Evolutionary conservation across 768 basidiomycete species (phyloP).

Genomic region (Podaxis sp.): DNA sequence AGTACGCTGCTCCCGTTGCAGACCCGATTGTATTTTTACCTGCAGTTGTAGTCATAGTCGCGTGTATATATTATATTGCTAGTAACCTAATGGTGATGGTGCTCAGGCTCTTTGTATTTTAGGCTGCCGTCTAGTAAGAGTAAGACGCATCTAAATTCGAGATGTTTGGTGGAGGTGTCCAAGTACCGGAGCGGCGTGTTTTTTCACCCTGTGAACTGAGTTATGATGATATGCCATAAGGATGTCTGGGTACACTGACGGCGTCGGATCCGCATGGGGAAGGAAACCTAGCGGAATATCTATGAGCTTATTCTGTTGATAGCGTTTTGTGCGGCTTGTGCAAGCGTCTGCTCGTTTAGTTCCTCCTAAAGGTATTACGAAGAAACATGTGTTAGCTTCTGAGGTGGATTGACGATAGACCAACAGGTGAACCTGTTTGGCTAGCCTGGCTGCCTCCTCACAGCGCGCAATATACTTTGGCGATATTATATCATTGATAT

Average conservation of each 20-base stretch:
- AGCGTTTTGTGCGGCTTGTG: slow-evolving; percentile 5
- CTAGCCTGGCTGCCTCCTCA: background rate
- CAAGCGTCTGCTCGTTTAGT: slow-evolving; percentile 4
- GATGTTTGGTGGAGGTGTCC: too few relatives aligned
- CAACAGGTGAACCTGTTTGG: background rate
- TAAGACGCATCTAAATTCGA: too few relatives aligned
- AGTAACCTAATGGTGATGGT: too few relatives aligned
- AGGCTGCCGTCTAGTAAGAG: too few relatives aligned
- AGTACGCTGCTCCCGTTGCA: too few relatives aligned
- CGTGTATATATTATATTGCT: background rate
- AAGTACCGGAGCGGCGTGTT: too few relatives aligned
- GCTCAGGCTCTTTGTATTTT: too few relatives aligned
- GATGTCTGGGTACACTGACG: background rate
- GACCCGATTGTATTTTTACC: background rate
- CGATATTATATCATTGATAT: background rate
- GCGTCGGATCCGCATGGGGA: background rate
- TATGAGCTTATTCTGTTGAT: slow-evolving; percentile 7
- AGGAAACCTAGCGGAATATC: background rate
- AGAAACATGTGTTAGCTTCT: background rate
- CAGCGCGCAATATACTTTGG: background rate
- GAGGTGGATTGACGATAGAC: background rate
- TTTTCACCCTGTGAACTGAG: background rate
- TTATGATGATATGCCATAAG: background rate
- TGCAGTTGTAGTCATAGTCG: background rate
- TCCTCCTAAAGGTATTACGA: background rate